A percentile compares a stretch with the other conserved stretches of the same genome.
Evolutionary conservation across 768 basidiomycete genomes (phyloP).

Genomic region (Leccinum pellstonianum): DNA sequence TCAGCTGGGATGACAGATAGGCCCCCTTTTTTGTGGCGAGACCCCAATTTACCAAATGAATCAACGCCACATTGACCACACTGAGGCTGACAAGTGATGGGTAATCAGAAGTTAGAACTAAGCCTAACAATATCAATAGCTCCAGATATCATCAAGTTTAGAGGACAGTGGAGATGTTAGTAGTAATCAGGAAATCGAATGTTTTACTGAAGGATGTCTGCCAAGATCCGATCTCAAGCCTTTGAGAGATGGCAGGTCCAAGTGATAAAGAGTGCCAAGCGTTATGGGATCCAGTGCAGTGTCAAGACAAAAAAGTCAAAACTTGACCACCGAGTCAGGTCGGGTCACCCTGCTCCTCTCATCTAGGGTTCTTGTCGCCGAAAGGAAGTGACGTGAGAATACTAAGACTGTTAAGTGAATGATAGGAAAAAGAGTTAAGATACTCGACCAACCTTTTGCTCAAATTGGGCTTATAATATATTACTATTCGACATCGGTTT

Average conservation of each 20-base stretch:
- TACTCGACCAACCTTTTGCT: slow-evolving; percentile 18
- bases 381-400: slow-evolving; percentile 29
- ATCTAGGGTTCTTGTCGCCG: slow-evolving; percentile 52
- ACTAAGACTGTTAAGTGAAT: slow-evolving; percentile 6
- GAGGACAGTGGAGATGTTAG: slow-evolving; percentile 42
- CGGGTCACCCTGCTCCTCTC: slow-evolving; percentile 41
- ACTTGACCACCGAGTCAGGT: slow-evolving; percentile 47
- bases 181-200: slow-evolving; percentile 50
- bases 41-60: too few species aligned
- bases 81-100: too few species aligned
- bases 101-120: too few species aligned
- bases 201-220: slow-evolving; percentile 41
- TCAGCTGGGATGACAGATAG: too few species aligned
- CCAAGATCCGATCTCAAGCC: slow-evolving; percentile 41
- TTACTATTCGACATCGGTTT: slow-evolving; percentile 5
- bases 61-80: too few species aligned
- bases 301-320: slow-evolving; percentile 37
- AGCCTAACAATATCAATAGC: slow-evolving; percentile 29
- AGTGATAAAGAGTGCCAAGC: slow-evolving; percentile 56
- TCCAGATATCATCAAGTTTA: slow-evolving; percentile 48
- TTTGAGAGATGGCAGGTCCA: slow-evolving; percentile 14
- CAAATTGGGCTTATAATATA: slow-evolving; percentile 18
- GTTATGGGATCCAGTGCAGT: slow-evolving; percentile 41
- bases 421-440: not conserved
- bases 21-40: too few species aligned